Conservation (phyloP, 306 rosid species). For the Cajanus cajan region DNA sequence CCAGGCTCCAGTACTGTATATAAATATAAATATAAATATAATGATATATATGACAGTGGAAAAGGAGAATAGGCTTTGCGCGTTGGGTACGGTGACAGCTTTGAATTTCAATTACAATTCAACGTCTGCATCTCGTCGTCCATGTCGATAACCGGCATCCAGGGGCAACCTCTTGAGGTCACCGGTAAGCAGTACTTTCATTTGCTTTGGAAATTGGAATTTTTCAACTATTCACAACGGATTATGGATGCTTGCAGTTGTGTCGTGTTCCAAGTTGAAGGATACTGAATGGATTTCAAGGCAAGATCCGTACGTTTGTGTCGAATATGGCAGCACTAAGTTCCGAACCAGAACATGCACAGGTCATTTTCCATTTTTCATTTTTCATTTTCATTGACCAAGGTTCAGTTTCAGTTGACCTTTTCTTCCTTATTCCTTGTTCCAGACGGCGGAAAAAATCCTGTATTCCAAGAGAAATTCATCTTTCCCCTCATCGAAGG, state of each 20-base stretch:
- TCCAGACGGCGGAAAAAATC: constrained; percentile 73
- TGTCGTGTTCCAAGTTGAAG: constrained; percentile 72
- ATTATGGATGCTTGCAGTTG: constrained; percentile 40
- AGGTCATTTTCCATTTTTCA: constrained; percentile 12
- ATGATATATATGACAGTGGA: too few relatives aligned
- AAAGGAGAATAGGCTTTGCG: too few relatives aligned
- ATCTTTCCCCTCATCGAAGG: constrained; percentile 71
- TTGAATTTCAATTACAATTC: too few relatives aligned
- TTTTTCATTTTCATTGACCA: background rate
- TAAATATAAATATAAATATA: too few relatives aligned
- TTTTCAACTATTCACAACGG: background rate
- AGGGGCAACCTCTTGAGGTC: constrained; percentile 71
- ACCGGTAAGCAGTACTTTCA: constrained; percentile 75
- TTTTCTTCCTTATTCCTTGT: background rate
- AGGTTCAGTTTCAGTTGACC: background rate
- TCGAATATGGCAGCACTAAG: constrained; percentile 69
- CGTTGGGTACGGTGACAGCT: too few relatives aligned
- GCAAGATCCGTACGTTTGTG: constrained; percentile 83
- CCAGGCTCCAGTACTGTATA: too few relatives aligned
- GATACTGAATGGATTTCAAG: constrained; percentile 88
- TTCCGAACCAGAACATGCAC: constrained; percentile 79
- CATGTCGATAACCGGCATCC: constrained; percentile 64
- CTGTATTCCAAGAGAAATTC: constrained; percentile 80
- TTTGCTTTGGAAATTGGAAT: background rate
- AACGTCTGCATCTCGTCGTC: background rate